phyloP scores from a whole-genome alignment of 148 eudicot genomes.

The Rhododendron molle region DNA sequence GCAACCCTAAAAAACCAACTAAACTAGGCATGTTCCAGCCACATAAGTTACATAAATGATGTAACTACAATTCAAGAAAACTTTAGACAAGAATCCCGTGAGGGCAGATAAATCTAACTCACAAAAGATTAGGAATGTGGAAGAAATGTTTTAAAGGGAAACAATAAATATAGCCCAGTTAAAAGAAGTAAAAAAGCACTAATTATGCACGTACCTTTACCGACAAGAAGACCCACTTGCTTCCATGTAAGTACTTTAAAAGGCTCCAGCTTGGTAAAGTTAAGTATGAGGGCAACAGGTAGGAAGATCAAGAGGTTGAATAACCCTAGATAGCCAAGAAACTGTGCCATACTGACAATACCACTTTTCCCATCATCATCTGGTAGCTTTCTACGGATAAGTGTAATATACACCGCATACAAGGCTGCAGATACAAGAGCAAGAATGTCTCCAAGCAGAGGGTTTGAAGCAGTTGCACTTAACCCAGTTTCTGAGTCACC shows the following conservation, averaged over 20 bases:
- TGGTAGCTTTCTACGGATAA: conserved; percentile 74
- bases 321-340: conserved; percentile 83
- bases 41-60: not conserved
- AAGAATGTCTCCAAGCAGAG: conserved; percentile 70
- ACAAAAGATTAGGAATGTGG: not conserved
- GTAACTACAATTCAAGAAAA: not conserved
- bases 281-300: conserved; percentile 74
- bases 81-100: not conserved
- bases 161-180: not conserved
- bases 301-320: conserved; percentile 81
- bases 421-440: conserved; percentile 71
- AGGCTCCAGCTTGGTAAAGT: conserved; percentile 58
- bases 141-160: not conserved
- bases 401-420: conserved; percentile 85
- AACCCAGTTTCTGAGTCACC: conserved; percentile 63
- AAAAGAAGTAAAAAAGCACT: not conserved
- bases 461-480: conserved; percentile 59
- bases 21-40: not conserved
- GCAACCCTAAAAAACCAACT: not conserved
- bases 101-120: not conserved
- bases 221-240: conserved; percentile 68
- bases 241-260: conserved; percentile 56
- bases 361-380: conserved; percentile 63
- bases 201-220: conserved; percentile 58
- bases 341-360: conserved; percentile 87